Base-by-base conservation (phyloP, 1,139 yeast genomes). In the Scheffersomyces stambukii region DNA sequence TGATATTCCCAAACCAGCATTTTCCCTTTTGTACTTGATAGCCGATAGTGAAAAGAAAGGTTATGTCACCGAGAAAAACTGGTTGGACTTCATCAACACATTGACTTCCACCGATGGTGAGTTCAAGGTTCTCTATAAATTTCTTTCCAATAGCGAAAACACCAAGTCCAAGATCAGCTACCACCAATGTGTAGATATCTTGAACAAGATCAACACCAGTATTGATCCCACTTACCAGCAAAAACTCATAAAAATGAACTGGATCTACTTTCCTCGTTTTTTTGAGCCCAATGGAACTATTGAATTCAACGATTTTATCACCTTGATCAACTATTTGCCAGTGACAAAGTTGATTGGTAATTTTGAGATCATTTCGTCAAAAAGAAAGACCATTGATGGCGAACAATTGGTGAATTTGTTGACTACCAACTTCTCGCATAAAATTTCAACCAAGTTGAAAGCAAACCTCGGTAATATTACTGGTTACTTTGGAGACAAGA, bases 11-110 rank as follows among this genome's bases (percentile, higher is more conserved):
- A 57, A 50, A 30, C 57, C 57, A 27, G 48, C 70, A 6, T 65
- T 56, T 35, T 54, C 71, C 3, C 52, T 81, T 37, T 70, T 81
- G 31, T 81, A 77, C 46, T 62, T 80, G 31, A 69, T 81, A 21
- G 77, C 85, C 15, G 91, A 81, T 50, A 64, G 66, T 32, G 68
- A 69, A 24, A 64, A 65, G 35, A 80, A 79, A 45, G 89, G 89
- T 2, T 79, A 65, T 41, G 57, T 81, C 28, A 68, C 69, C 23
- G 69, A 75, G 27, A 48, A 55, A 9, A 88, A 82, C 42, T 82
- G 84, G 74, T 54, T 72, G 22, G 60, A 63, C 20, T 77, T 81
- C 47, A 69, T 77, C 38, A 57, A 65, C 31, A 64, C 77, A 19
- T 59, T 81, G 37, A 69, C 76, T 25, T 59, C 70, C 26, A 62